A percentile compares a stretch with the other conserved stretches of the same genome.
Conservation (phyloP, 345 rosid species). For the Physaria fendleri region DNA sequence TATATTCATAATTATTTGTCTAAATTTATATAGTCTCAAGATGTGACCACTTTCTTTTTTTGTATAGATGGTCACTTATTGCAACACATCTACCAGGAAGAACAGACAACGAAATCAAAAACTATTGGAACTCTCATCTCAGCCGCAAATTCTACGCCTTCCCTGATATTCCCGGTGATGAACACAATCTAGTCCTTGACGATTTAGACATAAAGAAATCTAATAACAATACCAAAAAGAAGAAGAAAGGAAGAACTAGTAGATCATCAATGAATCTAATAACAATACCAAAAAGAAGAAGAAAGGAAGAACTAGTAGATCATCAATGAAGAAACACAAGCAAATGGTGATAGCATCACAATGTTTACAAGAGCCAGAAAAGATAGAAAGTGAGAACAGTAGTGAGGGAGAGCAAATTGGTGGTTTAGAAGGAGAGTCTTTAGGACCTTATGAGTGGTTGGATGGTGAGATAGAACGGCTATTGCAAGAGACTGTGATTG, state of each 20-base stretch:
- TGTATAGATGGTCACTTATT: slow-evolving; percentile 65
- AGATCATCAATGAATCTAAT: neutral
- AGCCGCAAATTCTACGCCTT: slow-evolving; percentile 56
- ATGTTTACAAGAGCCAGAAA: neutral
- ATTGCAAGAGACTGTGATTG: slow-evolving; percentile 9
- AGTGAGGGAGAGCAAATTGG: neutral
- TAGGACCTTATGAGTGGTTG: slow-evolving; percentile 66
- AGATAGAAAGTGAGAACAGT: slow-evolving; percentile 2
- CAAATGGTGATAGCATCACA: slow-evolving; percentile 25
- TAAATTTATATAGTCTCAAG: too few relatives aligned
- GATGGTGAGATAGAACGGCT: slow-evolving; percentile 62
- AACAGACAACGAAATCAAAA: slow-evolving; percentile 89
- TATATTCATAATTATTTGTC: too few relatives aligned
- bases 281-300: slow-evolving; percentile 22
- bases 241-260: too few relatives aligned
- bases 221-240: too few relatives aligned
- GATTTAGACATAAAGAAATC: neutral
- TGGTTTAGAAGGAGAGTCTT: slow-evolving; percentile 24
- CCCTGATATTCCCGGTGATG: slow-evolving; percentile 1
- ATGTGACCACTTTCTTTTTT: too few relatives aligned
- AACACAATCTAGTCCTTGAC: neutral
- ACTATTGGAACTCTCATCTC: slow-evolving; percentile 82
- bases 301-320: slow-evolving; percentile 33
- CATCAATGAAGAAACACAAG: slow-evolving; percentile 42
- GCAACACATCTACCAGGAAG: slow-evolving; percentile 79